A percentile compares a stretch with the other conserved stretches of the same genome.
phyloP scores from a whole-genome alignment of 768 basidiomycete species.

The Amanita subjunquillea region DNA sequence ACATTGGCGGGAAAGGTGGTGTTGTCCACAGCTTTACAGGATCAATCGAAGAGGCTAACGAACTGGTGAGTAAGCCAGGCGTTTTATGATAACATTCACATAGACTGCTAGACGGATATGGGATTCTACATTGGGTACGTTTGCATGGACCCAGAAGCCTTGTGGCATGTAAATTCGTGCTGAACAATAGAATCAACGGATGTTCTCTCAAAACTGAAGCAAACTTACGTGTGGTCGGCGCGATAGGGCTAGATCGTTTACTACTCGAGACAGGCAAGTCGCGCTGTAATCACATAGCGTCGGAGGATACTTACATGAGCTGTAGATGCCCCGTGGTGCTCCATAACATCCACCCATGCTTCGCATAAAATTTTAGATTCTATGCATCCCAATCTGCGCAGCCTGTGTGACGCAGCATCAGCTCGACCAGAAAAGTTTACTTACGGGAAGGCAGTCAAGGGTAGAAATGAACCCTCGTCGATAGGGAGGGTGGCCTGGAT shows the following conservation, averaged over 20 bases:
- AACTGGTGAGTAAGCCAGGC: constrained; percentile 38
- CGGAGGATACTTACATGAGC: background rate
- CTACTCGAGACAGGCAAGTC: constrained; percentile 65
- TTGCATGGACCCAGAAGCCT: background rate
- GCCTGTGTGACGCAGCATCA: constrained; percentile 39
- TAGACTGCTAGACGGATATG: constrained; percentile 47
- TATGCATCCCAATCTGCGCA: constrained; percentile 34
- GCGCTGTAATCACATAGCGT: background rate
- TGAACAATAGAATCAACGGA: constrained; percentile 42
- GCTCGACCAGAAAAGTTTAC: constrained; percentile 51
- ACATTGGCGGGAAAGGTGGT: constrained; percentile 52
- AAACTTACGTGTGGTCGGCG: constrained; percentile 43
- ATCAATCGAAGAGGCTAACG: constrained; percentile 43
- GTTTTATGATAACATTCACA: background rate
- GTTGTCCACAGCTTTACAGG: constrained; percentile 85
- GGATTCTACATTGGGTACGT: constrained; percentile 57
- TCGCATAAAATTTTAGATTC: constrained; percentile 39
- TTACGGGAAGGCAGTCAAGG: constrained; percentile 55
- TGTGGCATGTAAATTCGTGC: constrained; percentile 12
- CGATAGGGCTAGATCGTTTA: constrained; percentile 48
- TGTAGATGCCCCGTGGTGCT: constrained; percentile 67
- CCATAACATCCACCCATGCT: constrained; percentile 57
- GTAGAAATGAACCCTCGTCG: constrained; percentile 62
- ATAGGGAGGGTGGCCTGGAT: constrained; percentile 71
- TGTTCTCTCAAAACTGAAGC: constrained; percentile 68